A percentile compares a stretch with the other conserved stretches of the same genome.
Evolutionary conservation across 2,329 filamentous ascomycete genomes (phyloP).

Genomic region (Ophiostoma piceae): DNA sequence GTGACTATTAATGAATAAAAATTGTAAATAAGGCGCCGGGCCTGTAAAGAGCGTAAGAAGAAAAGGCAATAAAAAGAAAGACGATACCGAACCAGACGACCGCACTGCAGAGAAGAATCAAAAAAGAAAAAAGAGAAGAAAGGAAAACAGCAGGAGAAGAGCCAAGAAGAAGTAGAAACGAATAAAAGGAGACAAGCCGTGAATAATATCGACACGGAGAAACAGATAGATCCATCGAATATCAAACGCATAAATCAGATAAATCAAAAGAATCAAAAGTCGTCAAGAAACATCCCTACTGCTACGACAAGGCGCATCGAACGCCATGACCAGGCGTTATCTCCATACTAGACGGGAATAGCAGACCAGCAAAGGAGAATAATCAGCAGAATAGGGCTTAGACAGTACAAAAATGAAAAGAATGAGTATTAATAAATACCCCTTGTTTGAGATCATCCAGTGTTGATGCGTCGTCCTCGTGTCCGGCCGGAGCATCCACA

Average conservation of each 20-base stretch:
- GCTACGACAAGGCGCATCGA: not conserved
- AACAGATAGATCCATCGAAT: not conserved
- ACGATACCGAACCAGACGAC: slow-evolving; percentile 1
- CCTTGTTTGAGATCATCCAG: slow-evolving; percentile 10
- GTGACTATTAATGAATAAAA: not conserved
- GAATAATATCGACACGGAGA: not conserved
- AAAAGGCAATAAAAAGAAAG: not conserved
- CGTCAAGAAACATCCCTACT: not conserved
- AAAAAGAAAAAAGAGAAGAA: not conserved
- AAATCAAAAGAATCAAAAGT: not conserved
- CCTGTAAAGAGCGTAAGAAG: not conserved
- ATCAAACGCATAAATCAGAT: not conserved
- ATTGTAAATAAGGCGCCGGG: not conserved
- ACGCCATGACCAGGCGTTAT: not conserved
- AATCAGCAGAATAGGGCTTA: not conserved
- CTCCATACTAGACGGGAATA: not conserved
- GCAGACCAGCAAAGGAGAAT: not conserved
- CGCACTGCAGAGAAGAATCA: slow-evolving; percentile 2
- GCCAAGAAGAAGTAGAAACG: not conserved
- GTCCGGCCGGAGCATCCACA: not conserved
- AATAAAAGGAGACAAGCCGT: not conserved
- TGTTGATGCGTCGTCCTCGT: slow-evolving; percentile 1
- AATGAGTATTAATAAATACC: slow-evolving; percentile 4
- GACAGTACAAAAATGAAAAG: slow-evolving; percentile 5
- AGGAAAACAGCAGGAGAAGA: not conserved